Evolutionary conservation across 1,284 basidiomycete species (phyloP).

Genomic region (Irpex rosettiformis): DNA sequence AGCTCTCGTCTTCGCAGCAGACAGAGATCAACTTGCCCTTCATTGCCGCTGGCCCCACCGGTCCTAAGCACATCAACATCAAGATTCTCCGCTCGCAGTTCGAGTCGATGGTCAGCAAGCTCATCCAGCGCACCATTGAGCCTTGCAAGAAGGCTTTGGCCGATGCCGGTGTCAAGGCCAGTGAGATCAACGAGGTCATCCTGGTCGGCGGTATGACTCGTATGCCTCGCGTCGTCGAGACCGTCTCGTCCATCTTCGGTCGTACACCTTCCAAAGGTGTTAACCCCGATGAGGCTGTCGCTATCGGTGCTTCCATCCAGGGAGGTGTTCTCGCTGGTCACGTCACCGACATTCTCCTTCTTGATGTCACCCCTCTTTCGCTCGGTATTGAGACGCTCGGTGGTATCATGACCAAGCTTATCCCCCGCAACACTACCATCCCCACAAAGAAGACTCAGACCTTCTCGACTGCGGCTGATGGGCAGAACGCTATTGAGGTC

Average conservation of each 20-base stretch:
- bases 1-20: constrained; percentile 89
- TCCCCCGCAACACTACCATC: constrained; percentile 97
- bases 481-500: constrained; percentile 95
- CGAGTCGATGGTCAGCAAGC: constrained; percentile 79
- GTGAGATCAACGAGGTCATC: constrained; percentile 94
- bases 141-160: constrained; percentile 95
- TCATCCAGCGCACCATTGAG: constrained; percentile 91
- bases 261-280: constrained; percentile 97
- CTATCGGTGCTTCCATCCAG: constrained; percentile 97
- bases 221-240: constrained; percentile 94
- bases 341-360: constrained; percentile 93
- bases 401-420: constrained; percentile 97
- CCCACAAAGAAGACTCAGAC: constrained; percentile 99
- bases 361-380: constrained; percentile 94
- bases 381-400: constrained; percentile 97
- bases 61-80: constrained; percentile 95
- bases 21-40: constrained; percentile 97
- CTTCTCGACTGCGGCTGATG: constrained; percentile 97
- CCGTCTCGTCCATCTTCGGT: constrained; percentile 90
- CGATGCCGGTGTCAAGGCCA: constrained; percentile 91
- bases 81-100: constrained; percentile 89
- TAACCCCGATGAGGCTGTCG: constrained; percentile 95
- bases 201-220: constrained; percentile 98
- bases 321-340: constrained; percentile 96
- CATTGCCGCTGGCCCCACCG: constrained; percentile 92